Evolutionary conservation across 106 monocot species (phyloP), one percentile per base, ranked within the genome.

Genomic region (Dioscorea zingiberensis): DNA sequence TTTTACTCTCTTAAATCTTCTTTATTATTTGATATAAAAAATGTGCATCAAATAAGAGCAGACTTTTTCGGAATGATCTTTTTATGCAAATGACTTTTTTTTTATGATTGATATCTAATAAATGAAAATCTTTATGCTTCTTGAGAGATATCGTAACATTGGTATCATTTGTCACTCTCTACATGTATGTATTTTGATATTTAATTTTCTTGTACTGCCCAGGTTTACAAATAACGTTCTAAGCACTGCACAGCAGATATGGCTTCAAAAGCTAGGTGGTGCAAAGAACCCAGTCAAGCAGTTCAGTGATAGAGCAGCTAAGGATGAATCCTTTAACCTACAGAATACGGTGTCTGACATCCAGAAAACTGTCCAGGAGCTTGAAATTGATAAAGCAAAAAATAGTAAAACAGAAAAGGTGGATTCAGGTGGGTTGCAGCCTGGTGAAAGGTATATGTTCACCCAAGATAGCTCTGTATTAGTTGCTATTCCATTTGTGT

Each of bases 261-360:
- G 89, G 94, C 89, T 94, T 77, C 94, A 94, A 73, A 94, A 90
- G 70, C 81, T 89, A 63, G 89, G 94, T 23, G 86, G 89, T 75
- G 86, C 94, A 54, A 94, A 86, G 63, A 94, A 80, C 73, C 78
- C 81, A 46, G 74, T 94, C 14, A 81, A 60, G 64, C 73, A 87
- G 47, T 77, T 75, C 17, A 74, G 54, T 56, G 81, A 84, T 38
- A 77, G 47, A 68, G 71, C 69, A 29, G 25, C 22, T 64, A 73
- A 24, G 54, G 86, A 81, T 54, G 60, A 78, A 51, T 21, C 60
- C 19, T 48, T 59, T 7, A 69, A 49, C 30, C 65, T 14, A 25
- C 65, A 54, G 54, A 75, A 69, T 26, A 58, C 49, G 6, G 7
- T 55, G 54, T 64, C 74, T 49, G 29, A 76, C 13, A 46, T 68